A percentile compares a stretch with the other conserved stretches of the same genome.
These are phyloP conservation scores for Rhazya stricta DNA, from an alignment of 257 asterid genomes.

Conservation along the genomic window DNA sequence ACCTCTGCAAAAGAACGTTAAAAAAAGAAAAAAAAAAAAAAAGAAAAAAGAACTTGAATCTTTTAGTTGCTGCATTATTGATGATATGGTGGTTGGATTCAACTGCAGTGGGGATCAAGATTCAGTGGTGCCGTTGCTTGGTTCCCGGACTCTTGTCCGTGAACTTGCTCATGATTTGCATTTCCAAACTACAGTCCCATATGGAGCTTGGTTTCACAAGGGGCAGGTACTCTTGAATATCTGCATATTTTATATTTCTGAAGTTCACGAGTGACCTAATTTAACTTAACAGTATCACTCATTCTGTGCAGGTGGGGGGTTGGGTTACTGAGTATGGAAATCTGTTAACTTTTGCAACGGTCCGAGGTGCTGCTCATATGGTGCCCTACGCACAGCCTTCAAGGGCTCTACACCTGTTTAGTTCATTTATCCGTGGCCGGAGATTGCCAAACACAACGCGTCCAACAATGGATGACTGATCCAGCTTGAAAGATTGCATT, in stretches of 20 bases:
- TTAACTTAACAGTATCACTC: neutral
- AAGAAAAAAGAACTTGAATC: neutral
- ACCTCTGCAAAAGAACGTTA: neutral
- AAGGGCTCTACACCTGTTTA: constrained; percentile 85
- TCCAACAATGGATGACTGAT: constrained; percentile 34
- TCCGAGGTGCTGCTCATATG: constrained; percentile 98
- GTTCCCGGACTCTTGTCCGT: constrained; percentile 84
- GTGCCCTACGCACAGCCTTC: constrained; percentile 93
- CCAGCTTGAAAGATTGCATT: neutral
- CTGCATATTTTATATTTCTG: neutral
- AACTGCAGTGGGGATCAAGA: constrained; percentile 92
- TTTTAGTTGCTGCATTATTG: neutral
- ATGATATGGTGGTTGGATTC: neutral
- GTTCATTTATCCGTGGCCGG: constrained; percentile 54
- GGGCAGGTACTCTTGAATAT: constrained; percentile 49
- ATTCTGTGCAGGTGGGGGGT: constrained; percentile 66
- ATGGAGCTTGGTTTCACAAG: constrained; percentile 91
- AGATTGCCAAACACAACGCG: constrained; percentile 71
- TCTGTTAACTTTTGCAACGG: constrained; percentile 77
- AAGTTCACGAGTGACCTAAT: neutral
- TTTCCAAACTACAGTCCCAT: constrained; percentile 69
- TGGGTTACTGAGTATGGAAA: constrained; percentile 92
- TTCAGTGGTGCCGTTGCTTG: constrained; percentile 90
- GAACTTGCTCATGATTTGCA: constrained; percentile 75
- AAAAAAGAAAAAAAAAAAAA: too few species aligned